A percentile compares a stretch with the other conserved stretches of the same genome.
phyloP scores from a whole-genome alignment of 371 early-diverging fungal genomes.

The Dinochytrium kinnereticum region DNA sequence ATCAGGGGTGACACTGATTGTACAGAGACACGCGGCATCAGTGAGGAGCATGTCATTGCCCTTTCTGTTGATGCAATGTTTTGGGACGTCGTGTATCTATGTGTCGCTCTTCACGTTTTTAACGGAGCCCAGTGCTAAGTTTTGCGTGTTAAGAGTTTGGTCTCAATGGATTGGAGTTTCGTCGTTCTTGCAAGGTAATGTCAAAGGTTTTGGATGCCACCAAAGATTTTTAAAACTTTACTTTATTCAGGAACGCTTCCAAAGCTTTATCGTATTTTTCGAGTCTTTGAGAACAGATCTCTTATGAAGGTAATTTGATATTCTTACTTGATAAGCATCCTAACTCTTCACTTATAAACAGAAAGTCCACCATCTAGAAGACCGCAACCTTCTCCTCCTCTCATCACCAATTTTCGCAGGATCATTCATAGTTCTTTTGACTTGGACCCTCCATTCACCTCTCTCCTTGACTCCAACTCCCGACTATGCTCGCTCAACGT shows the following conservation, averaged over 20 bases:
- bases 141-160: neutral
- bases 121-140: neutral
- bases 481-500: neutral
- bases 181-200: neutral
- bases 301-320: neutral
- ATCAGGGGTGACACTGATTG: neutral
- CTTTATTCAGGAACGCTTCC: neutral
- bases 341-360: neutral
- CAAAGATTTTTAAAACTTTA: neutral
- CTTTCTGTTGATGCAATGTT: neutral
- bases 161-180: neutral
- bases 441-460: slow-evolving; percentile 1
- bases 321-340: neutral
- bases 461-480: too few relatives aligned
- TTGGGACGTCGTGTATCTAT: neutral
- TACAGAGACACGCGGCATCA: neutral
- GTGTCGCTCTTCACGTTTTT: neutral
- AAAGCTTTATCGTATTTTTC: slow-evolving; percentile 3
- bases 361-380: neutral
- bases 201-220: too few relatives aligned
- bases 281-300: neutral
- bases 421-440: neutral
- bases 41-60: neutral
- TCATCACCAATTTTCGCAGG: neutral
- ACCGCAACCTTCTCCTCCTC: neutral